Evolutionary conservation across 331 rosid genomes (phyloP).

Genomic region (Malus hybrid): DNA sequence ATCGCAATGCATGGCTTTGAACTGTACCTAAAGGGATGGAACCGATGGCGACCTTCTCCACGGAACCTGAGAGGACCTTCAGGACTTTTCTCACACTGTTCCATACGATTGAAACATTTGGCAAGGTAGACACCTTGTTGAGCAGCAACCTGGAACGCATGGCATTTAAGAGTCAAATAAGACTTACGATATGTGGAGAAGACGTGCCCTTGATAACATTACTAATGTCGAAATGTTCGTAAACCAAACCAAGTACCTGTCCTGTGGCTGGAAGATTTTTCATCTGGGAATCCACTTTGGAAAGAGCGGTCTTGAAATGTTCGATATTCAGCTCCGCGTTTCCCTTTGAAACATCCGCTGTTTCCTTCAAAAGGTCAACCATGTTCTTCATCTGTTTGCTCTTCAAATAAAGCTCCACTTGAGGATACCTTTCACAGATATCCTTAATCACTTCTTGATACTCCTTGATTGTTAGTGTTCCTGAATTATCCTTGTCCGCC

Average conservation of each 20-base stretch:
- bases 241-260: slow-evolving; percentile 44
- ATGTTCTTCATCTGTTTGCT: slow-evolving; percentile 61
- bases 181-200: background rate
- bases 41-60: slow-evolving; percentile 91
- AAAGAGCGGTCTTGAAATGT: slow-evolving; percentile 70
- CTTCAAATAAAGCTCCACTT: slow-evolving; percentile 78
- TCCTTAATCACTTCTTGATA: slow-evolving; percentile 62
- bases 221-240: background rate
- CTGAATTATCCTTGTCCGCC: slow-evolving; percentile 79
- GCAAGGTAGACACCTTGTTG: slow-evolving; percentile 92
- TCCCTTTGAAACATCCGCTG: slow-evolving; percentile 48
- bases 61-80: slow-evolving; percentile 97
- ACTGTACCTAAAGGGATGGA: slow-evolving; percentile 80
- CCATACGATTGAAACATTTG: slow-evolving; percentile 76
- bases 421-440: slow-evolving; percentile 89
- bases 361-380: slow-evolving; percentile 58
- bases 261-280: slow-evolving; percentile 94
- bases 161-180: slow-evolving; percentile 13
- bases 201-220: background rate
- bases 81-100: slow-evolving; percentile 59
- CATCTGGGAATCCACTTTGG: slow-evolving; percentile 93
- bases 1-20: background rate
- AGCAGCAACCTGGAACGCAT: slow-evolving; percentile 66
- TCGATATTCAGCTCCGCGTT: slow-evolving; percentile 60
- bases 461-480: slow-evolving; percentile 73